phyloP scores from a whole-genome alignment of 768 basidiomycete genomes.

The Boletus sp. region DNA sequence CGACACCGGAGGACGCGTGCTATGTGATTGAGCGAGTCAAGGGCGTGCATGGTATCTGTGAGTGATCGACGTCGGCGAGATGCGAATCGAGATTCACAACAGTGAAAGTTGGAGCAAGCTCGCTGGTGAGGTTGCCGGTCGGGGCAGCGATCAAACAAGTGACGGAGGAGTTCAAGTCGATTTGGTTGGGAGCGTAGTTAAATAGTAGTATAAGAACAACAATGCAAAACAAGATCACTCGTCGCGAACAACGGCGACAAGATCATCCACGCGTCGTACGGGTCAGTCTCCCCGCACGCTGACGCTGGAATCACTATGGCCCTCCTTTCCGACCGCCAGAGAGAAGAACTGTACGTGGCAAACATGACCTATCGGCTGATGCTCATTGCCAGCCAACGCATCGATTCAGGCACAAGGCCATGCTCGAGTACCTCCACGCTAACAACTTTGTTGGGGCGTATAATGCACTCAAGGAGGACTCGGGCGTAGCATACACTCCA shows the following conservation, averaged over 20 bases:
- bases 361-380: slow-evolving; percentile 1
- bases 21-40: slow-evolving; percentile 18
- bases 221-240: slow-evolving; percentile 31
- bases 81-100: background rate
- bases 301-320: slow-evolving; percentile 31
- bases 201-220: slow-evolving; percentile 18
- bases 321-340: slow-evolving; percentile 44
- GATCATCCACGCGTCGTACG: slow-evolving; percentile 12
- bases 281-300: background rate
- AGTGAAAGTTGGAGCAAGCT: slow-evolving; percentile 23
- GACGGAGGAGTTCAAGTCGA: slow-evolving; percentile 23
- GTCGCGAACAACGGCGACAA: slow-evolving; percentile 11
- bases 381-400: slow-evolving; percentile 7
- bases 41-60: slow-evolving; percentile 25
- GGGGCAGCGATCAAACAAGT: slow-evolving; percentile 20
- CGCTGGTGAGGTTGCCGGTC: slow-evolving; percentile 25
- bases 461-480: slow-evolving; percentile 53
- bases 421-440: slow-evolving; percentile 72
- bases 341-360: slow-evolving; percentile 44
- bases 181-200: slow-evolving; percentile 2
- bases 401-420: slow-evolving; percentile 65
- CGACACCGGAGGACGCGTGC: slow-evolving; percentile 19
- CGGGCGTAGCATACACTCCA: slow-evolving; percentile 61
- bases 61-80: background rate
- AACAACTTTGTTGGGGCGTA: slow-evolving; percentile 63